Base-by-base conservation (phyloP, 441 rosid species). In the Erodium trifolium region DNA sequence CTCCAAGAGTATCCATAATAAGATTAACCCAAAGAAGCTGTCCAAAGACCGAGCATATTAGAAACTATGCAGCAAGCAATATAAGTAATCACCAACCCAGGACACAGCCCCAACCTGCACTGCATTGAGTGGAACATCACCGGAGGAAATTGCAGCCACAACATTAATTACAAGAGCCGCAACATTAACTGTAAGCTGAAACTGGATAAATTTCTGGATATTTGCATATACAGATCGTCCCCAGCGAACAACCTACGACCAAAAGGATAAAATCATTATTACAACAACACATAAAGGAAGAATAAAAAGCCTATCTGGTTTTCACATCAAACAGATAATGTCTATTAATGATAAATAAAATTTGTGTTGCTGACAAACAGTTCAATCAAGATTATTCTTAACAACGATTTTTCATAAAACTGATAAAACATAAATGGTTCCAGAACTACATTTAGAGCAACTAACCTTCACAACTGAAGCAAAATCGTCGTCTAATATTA, bases 1-100 rank as follows among this genome's bases (percentile, higher is more conserved):
- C 99, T 60, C 99, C 99, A 77, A 95, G 99, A 19, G 97, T 95
- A 79, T 95, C 99, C 99, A 95, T 90, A 69, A 95, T 95, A 72
- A 95, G 97, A 80, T 95, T 95, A 75, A 95, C 95, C 99, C 99
- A 95, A 8, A 95, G 93, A 75, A 95, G 97, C 99, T 95, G 82
- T 74, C 77, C n/a, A 10, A 27, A 67, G 53, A 72, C 17, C 75
- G 14, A 78, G 70, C 10, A 76, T 45, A 12, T 17, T 45, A 49
- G 5, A 51, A 19, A 16, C 63, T 4, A 13, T 45, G 62, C 59
- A 2, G 17, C 16, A 4, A 19, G 35, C 59, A 45, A 47, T 41
- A 19, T 2, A 9, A 16, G 35, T 55, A 67, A 19, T 3, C 34
- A 60, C 65, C 35, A 60, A 60, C 27, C 35, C 39, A 62, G 57